Conservation (phyloP, 139 green algal genomes). For the Ostreobium quekettii region DNA sequence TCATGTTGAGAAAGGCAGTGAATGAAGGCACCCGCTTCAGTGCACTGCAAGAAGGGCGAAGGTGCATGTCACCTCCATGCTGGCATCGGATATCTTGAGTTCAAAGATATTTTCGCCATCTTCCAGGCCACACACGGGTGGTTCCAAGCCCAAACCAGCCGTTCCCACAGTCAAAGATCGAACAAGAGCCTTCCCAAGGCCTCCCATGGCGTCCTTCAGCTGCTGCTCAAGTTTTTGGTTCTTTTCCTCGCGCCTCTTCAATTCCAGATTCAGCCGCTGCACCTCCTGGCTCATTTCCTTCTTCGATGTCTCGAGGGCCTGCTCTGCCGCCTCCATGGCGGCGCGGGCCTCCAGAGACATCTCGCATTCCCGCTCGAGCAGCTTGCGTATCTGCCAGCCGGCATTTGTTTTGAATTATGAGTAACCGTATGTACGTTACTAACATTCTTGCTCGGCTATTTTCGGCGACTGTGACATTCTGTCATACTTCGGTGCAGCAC, state of each 20-base stretch:
- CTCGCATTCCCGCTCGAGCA: neutral
- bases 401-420: neutral
- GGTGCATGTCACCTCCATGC: neutral
- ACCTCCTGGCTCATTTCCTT: neutral
- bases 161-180: neutral
- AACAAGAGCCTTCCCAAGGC: neutral
- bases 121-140: too few relatives aligned
- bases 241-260: neutral
- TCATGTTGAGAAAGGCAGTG: too few relatives aligned
- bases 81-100: neutral
- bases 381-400: neutral
- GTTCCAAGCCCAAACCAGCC: too few relatives aligned
- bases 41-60: too few relatives aligned
- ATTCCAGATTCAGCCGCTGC: neutral
- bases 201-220: neutral
- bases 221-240: neutral
- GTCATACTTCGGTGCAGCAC: neutral
- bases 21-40: too few relatives aligned
- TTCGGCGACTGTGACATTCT: neutral
- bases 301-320: neutral
- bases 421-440: neutral
- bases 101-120: neutral
- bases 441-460: neutral
- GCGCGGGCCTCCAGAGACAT: neutral
- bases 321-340: neutral